These are phyloP conservation scores for Tetrahymena thermophila DNA, from an alignment of 73 alveolate species.

Conservation along the genomic window DNA sequence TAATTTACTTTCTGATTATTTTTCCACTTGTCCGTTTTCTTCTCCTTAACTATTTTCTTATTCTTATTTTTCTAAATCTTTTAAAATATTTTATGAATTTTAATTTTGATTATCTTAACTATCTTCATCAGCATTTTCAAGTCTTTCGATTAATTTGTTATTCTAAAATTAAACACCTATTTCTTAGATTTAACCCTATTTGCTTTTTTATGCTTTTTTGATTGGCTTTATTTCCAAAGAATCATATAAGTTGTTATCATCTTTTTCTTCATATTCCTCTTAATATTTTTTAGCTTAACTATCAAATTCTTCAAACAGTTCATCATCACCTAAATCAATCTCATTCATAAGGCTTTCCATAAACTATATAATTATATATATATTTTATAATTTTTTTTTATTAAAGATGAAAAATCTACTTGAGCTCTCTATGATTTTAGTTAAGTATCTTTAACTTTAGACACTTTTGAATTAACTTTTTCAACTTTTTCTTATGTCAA, in stretches of 20 bases:
- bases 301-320: not conserved
- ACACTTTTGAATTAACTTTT: not conserved
- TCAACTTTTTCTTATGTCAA: not conserved
- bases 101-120: not conserved
- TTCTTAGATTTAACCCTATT: not conserved
- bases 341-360: not conserved
- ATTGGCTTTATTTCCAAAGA: not conserved
- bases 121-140: not conserved
- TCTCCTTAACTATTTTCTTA: not conserved
- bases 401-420: not conserved
- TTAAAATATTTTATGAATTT: not conserved
- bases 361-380: not conserved
- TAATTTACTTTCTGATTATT: not conserved
- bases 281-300: not conserved
- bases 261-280: not conserved
- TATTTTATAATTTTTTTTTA: not conserved
- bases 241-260: not conserved
- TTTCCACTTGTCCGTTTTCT: not conserved
- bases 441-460: not conserved
- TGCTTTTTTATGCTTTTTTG: not conserved
- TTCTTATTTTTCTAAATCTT: not conserved
- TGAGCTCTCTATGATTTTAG: not conserved
- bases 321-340: not conserved
- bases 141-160: not conserved
- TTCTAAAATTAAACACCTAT: not conserved